A percentile compares a stretch with the other conserved stretches of the same genome.
Evolutionary conservation across 768 basidiomycete species (phyloP).

Genomic region (Rhizopogon roseolus): DNA sequence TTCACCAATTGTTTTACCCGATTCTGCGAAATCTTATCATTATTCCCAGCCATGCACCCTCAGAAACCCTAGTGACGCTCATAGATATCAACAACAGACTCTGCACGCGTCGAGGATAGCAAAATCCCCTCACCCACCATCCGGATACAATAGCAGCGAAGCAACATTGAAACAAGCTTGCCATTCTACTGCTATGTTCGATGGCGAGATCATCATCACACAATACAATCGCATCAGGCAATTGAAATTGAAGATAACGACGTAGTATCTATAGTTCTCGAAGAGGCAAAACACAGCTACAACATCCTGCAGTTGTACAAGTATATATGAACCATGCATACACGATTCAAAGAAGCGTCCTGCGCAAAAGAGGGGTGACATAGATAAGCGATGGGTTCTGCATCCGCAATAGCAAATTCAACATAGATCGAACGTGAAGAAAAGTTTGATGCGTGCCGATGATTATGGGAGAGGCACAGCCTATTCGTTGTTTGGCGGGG

Average conservation of each 20-base stretch:
- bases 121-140: background rate
- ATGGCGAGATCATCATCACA: background rate
- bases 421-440: background rate
- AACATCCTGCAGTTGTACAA: background rate
- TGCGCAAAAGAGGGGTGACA: background rate
- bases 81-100: background rate
- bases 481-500: constrained; percentile 28
- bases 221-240: constrained; percentile 1
- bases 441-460: background rate
- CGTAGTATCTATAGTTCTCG: background rate
- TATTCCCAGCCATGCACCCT: background rate
- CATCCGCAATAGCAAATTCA: background rate
- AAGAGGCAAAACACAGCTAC: constrained; percentile 1
- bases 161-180: background rate
- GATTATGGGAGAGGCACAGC: background rate
- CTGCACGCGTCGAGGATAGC: constrained; percentile 1
- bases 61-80: background rate
- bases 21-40: background rate
- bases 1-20: background rate
- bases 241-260: constrained; percentile 12
- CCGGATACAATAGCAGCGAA: background rate
- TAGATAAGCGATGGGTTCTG: constrained; percentile 1
- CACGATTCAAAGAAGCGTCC: background rate
- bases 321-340: background rate
- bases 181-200: background rate